Evolutionary conservation across 306 rosid species (phyloP), one percentile per base, ranked within the genome.

Genomic region (Inga oerstediana): DNA sequence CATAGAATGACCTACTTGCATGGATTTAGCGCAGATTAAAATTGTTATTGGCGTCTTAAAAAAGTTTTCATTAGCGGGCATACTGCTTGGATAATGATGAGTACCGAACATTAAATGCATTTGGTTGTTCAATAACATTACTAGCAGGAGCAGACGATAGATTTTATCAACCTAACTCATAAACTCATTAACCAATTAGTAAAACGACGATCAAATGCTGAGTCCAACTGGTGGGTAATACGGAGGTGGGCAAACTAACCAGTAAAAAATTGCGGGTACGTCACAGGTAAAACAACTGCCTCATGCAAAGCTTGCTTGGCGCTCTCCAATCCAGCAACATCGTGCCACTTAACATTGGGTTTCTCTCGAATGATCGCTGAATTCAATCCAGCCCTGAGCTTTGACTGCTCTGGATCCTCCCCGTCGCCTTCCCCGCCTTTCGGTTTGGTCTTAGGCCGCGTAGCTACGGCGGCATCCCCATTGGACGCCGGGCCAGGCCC

Each of bases 241-340:
- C 7, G 39, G n/a, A 34, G 65, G 46, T 13, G 65, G 10, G 32
- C 4, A 77, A 68, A 70, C 94, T 44, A 46, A 95, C 98, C 98
- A 7, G 98, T 93, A 86, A 97, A 97, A 88, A 97, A 97, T 84
- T 97, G 99, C 3, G 99, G 99, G 77, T 91, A 97, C 89, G 91
- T 94, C 68, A 97, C 99, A 0, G 99, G 99, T 58, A 97, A 88
- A 49, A 97, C 92, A 48, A 97, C 99, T 0, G 99, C 99, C 88
- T 97, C 99, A 86, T 97, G 98, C 86, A 97, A 88, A 0, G 99
- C 90, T 83, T 97, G 99, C 66, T 97, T 97, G 1, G 99, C 99
- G 70, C 98, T 97, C 82, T 97, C 99, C 76, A 97, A 82, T 10
- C 99, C 99, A 0, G 99, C 99, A 10, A 96, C 99, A 51, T 96